phyloP scores from a whole-genome alignment of 331 rosid species.

The Saraca asoca region DNA sequence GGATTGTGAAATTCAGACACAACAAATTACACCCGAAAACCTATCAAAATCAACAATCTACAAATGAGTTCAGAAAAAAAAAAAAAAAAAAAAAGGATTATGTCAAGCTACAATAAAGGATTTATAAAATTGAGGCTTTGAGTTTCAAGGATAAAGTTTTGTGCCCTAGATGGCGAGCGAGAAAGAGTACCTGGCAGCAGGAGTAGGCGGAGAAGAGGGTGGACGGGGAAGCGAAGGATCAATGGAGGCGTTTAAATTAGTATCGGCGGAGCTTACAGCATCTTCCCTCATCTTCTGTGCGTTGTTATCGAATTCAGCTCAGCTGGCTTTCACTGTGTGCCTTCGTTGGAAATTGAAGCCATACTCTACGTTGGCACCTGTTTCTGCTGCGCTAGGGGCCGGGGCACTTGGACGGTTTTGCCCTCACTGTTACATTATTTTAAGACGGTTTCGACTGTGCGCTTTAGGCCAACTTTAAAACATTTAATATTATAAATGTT shows the following conservation, averaged over 20 bases:
- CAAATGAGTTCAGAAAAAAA: no score
- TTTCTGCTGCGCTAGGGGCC: no score
- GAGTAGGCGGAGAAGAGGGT: slow-evolving; percentile 64
- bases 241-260: slow-evolving; percentile 14
- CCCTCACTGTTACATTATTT: no score
- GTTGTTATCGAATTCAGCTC: no score
- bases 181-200: slow-evolving; percentile 71
- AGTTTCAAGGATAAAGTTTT: background rate
- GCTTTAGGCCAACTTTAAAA: no score
- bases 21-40: slow-evolving; percentile 8
- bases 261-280: slow-evolving; percentile 69
- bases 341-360: no score
- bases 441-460: no score
- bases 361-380: no score
- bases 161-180: slow-evolving; percentile 29
- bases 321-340: background rate
- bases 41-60: no score
- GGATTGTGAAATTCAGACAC: background rate
- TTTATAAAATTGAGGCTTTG: background rate
- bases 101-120: background rate
- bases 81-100: background rate
- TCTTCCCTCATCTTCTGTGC: slow-evolving; percentile 51
- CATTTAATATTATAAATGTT: no score
- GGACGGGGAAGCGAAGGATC: slow-evolving; percentile 37
- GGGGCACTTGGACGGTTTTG: no score